Base-by-base conservation (phyloP, 2,329 filamentous ascomycete genomes). In the Sporothrix variecibatus region DNA sequence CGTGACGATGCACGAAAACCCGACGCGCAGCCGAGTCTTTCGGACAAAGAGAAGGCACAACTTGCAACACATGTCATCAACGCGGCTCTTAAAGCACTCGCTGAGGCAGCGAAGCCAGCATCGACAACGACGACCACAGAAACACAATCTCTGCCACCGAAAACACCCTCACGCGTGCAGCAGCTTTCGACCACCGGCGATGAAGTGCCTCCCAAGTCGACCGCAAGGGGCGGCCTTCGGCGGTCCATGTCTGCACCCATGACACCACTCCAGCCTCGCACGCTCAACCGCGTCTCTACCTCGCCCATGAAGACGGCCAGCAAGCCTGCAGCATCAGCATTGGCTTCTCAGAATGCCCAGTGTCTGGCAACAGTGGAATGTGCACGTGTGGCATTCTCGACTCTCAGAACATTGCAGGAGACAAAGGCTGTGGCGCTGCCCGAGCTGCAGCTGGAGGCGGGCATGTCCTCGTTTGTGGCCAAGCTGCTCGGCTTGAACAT, bases 1-100 rank as follows among this genome's bases (percentile, higher is more conserved):
- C 74, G 64, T 28, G 56, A 56, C 26, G 67, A 70, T 71, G 51
- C 49, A 40, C 78, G 78, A 3, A 62, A 51, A 23, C 2, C 77
- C n/a, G 64, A 62, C 31, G 11, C 65, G 6, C 73, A 74, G 15
- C 60, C 69, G 9, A 26, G 71, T 65, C 81, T 92, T 40, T 83
- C 86, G 4, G 80, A 85, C 5, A 89, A 87, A 77, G 91, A 94
- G 74, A 89, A 87, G 80, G 90, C 90, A 70, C 85, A 88, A 62
- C 83, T 95, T 49, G 92, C 93, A 15, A 94, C 92, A 0, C 89
- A 94, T 75, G 85, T 94, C 49, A 89, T 94, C 78, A 95, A 95
- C 80, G 84, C 85, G 7, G 87, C 90, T 0, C 85, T 95, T 53
- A 94, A 93, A 78, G 86, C 88, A 11, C 85, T 95, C 3, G 86